Percentiles rank a stretch among this genome's conserved stretches.
Conservation (phyloP, 2,329 filamentous ascomycete species). For the Verticillium nubilum region DNA sequence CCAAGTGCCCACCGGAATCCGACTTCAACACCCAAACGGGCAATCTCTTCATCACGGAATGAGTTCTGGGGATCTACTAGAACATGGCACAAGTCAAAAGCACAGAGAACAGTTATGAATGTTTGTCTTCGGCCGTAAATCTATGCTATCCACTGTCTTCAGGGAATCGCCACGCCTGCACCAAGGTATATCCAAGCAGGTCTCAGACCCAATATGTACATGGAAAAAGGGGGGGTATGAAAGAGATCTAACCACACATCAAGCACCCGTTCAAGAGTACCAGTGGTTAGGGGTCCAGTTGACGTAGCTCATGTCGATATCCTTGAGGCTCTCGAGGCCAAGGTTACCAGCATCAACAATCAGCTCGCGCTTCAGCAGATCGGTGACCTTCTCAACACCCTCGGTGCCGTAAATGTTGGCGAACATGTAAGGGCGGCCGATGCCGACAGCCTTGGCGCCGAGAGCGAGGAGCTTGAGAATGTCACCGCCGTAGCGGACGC, state of each 20-base stretch:
- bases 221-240: background rate
- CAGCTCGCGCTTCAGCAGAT: slow-evolving; percentile 45
- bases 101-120: too few species aligned
- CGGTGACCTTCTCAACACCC: slow-evolving; percentile 37
- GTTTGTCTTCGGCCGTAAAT: background rate
- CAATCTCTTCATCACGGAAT: background rate
- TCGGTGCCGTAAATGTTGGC: slow-evolving; percentile 44
- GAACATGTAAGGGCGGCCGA: slow-evolving; percentile 48
- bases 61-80: too few species aligned
- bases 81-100: too few species aligned
- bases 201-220: background rate
- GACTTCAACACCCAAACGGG: background rate
- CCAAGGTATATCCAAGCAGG: background rate
- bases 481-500: slow-evolving; percentile 36
- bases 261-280: slow-evolving; percentile 1
- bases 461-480: slow-evolving; percentile 37
- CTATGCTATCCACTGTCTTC: background rate
- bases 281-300: slow-evolving; percentile 23
- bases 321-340: slow-evolving; percentile 30
- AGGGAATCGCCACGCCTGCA: background rate
- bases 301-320: slow-evolving; percentile 21
- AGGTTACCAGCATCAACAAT: slow-evolving; percentile 36
- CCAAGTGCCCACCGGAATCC: too few species aligned
- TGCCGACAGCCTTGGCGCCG: slow-evolving; percentile 35
- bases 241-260: background rate